Percentiles rank a stretch among this genome's conserved stretches.
Conservation (phyloP, 768 basidiomycete species). For the Royoungia palumana region DNA sequence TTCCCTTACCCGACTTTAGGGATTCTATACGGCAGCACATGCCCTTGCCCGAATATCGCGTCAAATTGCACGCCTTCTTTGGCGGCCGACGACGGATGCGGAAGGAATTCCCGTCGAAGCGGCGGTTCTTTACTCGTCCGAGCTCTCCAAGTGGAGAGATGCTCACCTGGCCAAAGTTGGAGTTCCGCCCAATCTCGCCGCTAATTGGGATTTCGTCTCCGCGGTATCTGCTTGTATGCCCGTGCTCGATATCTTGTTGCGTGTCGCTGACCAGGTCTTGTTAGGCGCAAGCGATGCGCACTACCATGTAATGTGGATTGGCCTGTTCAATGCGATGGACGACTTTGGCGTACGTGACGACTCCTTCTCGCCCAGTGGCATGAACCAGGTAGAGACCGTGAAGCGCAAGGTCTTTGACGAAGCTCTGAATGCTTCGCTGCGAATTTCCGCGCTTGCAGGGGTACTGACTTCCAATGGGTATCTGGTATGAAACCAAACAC, state of each 20-base stretch:
- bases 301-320: conserved; percentile 91
- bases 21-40: conserved; percentile 80
- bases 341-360: conserved; percentile 80
- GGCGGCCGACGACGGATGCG: conserved; percentile 72
- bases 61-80: conserved; percentile 75
- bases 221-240: conserved; percentile 61
- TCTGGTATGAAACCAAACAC: conserved; percentile 47
- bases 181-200: conserved; percentile 80
- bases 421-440: conserved; percentile 77
- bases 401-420: conserved; percentile 76
- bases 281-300: conserved; percentile 81
- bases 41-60: conserved; percentile 82
- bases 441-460: conserved; percentile 84
- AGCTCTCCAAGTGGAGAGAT: conserved; percentile 71
- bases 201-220: conserved; percentile 86
- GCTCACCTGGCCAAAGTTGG: conserved; percentile 75
- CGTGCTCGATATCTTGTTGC: not conserved
- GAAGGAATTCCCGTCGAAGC: conserved; percentile 73
- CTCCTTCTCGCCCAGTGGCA: conserved; percentile 27
- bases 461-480: conserved; percentile 88
- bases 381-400: conserved; percentile 62
- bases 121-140: conserved; percentile 52
- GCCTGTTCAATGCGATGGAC: conserved; percentile 75
- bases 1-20: conserved; percentile 40
- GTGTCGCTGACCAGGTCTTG: not conserved